Evolutionary conservation across 768 basidiomycete species (phyloP).

Genomic region (Nevesoporus exiguus): DNA sequence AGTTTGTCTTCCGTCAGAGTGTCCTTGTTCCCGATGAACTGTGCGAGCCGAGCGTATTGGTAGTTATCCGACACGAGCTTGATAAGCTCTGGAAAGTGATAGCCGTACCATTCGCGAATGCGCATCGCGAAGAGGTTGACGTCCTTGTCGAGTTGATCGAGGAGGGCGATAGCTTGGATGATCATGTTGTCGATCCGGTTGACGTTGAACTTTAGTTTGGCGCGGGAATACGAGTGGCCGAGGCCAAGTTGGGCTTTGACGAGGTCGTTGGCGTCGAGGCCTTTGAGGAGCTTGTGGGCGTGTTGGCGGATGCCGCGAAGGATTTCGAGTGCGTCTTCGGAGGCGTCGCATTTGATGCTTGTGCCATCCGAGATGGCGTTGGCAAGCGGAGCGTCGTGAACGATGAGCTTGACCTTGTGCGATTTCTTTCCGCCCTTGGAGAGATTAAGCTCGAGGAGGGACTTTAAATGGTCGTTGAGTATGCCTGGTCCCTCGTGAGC

Average conservation of each 20-base stretch:
- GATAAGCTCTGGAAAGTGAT: conserved; percentile 97
- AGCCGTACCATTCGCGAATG: conserved; percentile 97
- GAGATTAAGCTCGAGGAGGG: conserved; percentile 84
- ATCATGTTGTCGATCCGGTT: conserved; percentile 99
- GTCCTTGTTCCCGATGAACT: conserved; percentile 90
- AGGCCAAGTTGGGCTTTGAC: conserved; percentile 93
- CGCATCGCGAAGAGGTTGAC: conserved; percentile 99
- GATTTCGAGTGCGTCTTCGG: conserved; percentile 77
- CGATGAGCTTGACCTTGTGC: conserved; percentile 67
- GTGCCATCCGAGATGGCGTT: conserved; percentile 73
- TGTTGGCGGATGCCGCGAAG: conserved; percentile 92
- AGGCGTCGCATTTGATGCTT: conserved; percentile 73
- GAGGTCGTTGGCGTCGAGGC: conserved; percentile 84
- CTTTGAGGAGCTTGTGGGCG: conserved; percentile 84
- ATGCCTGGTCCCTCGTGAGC: conserved; percentile 51
- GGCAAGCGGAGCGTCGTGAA: conserved; percentile 73
- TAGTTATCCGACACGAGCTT: conserved; percentile 91
- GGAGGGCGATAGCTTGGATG: conserved; percentile 96
- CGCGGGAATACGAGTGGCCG: conserved; percentile 95
- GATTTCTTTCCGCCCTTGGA: conserved; percentile 66
- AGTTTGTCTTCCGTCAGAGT: conserved; percentile 74
- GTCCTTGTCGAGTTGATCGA: conserved; percentile 99
- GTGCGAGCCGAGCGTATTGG: conserved; percentile 82
- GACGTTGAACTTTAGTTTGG: conserved; percentile 97
- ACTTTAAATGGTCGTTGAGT: conserved; percentile 77